Base-by-base conservation (phyloP, 176 grass and related monocot genomes). In the Oryza longistaminata region DNA sequence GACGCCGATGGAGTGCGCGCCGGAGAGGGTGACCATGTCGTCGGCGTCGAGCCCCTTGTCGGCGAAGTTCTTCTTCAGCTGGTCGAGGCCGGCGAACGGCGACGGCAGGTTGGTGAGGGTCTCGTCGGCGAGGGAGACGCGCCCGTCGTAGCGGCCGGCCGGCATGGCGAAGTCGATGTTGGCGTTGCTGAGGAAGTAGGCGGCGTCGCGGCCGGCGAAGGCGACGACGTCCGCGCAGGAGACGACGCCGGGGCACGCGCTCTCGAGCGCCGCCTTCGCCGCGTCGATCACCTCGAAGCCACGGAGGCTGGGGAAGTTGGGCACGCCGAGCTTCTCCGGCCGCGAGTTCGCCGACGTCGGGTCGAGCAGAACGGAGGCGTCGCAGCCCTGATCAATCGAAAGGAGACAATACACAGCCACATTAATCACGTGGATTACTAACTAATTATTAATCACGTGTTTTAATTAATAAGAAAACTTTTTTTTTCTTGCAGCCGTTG, bases 151-250 rank as follows among this genome's bases (percentile, higher is more conserved):
- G 46, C 91, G 89, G 21, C 91, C 88, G 0, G 74, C 85, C 0
- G 82, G 85, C 77, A 93, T 73, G 6, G 22, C n/a, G 70, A 88
- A 88, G 73, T 61, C 2, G 15, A 90, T 58, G 0, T 4, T 22
- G 31, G 6, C 0, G 13, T 7, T 0, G 82, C 82, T 85, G 34
- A 87, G 82, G 53, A 65, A 7, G 64, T 14, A 45, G 34, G 58
- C 70, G 1, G 86, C 73, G 87, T 92, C 88, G 12, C 85, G 85
- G 25, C 73, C 89, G 21, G 81, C 85, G 66, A 91, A 91, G 61
- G 89, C 85, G 76, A 90, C 75, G 66, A 90, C 55, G 31, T 90
- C 88, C 0, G 88, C 84, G 75, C 84, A 90, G 2, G 84, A 91
- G 75, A 91, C 89, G 37, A 84, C 3, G 34, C 85, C 85, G 0